These are phyloP conservation scores for Crucihimalaya himalaica DNA, from an alignment of 345 rosid species.

Conservation along the genomic window DNA sequence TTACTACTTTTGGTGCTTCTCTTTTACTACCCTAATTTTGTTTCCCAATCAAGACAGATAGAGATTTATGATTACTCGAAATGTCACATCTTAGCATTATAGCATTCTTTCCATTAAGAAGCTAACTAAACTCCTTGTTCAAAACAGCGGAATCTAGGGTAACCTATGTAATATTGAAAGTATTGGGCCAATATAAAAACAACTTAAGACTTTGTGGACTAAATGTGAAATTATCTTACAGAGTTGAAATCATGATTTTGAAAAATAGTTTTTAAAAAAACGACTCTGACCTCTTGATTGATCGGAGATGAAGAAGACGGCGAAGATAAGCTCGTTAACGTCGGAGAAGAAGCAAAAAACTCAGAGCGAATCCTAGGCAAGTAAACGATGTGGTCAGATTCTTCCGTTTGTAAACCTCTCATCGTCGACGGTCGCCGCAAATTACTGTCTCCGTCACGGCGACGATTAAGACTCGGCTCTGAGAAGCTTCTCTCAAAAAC, in stretches of 20 bases:
- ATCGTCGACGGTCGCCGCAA: constrained; percentile 22
- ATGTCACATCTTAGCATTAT: too few relatives aligned
- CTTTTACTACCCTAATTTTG: constrained; percentile 28
- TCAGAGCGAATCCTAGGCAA: constrained; percentile 50
- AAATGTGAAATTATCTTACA: not conserved
- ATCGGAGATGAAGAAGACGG: constrained; percentile 42
- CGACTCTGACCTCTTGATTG: constrained; percentile 50
- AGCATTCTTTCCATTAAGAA: too few relatives aligned
- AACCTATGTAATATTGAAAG: not conserved
- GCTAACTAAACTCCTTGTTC: too few relatives aligned
- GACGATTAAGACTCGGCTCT: constrained; percentile 51
- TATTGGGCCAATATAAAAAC: not conserved
- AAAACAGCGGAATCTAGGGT: not conserved
- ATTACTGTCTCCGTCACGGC: constrained; percentile 24
- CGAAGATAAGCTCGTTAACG: constrained; percentile 45
- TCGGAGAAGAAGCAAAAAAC: constrained; percentile 40
- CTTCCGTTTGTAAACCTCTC: constrained; percentile 21
- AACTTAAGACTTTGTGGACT: not conserved
- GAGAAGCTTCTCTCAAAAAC: constrained; percentile 65
- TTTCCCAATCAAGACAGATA: not conserved
- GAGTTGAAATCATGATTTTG: not conserved
- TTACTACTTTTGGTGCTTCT: constrained; percentile 67
- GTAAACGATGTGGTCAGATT: constrained; percentile 20
- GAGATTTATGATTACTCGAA: too few relatives aligned
- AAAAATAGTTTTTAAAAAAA: not conserved